These are phyloP conservation scores for Cardiospermum halicacabum DNA, from an alignment of 345 rosid species.

Conservation along the genomic window DNA sequence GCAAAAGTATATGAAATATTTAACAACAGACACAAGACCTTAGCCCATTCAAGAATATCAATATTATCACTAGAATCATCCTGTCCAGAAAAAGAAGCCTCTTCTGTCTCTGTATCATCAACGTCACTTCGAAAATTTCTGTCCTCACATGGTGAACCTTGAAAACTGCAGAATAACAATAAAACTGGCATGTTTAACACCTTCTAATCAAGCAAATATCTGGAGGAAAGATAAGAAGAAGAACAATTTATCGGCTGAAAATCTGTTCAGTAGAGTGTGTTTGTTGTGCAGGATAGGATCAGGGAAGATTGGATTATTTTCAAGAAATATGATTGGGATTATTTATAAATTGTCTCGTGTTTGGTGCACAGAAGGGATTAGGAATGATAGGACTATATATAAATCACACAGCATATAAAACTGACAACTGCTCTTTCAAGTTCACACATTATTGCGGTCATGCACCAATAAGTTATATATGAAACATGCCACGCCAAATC, in stretches of 20 bases:
- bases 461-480: not conserved
- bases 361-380: no score
- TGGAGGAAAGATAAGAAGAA: not conserved
- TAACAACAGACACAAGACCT: slow-evolving; percentile 45
- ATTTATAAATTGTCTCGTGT: no score
- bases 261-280: not conserved
- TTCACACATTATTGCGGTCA: not conserved
- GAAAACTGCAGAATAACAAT: slow-evolving; percentile 50
- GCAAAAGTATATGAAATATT: not conserved
- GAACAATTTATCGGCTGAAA: not conserved
- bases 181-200: not conserved
- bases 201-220: not conserved
- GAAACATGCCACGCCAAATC: not conserved
- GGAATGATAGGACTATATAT: no score
- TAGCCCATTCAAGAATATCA: slow-evolving; percentile 90
- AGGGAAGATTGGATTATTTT: no score
- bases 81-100: slow-evolving; percentile 82
- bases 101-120: slow-evolving; percentile 77
- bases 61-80: slow-evolving; percentile 59
- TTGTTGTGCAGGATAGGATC: no score
- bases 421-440: not conserved
- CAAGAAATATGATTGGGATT: no score
- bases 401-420: not conserved
- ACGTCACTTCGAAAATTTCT: slow-evolving; percentile 53
- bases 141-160: slow-evolving; percentile 70